Conservation (phyloP, 1,284 basidiomycete species). For the Caloboletus inedulis region DNA sequence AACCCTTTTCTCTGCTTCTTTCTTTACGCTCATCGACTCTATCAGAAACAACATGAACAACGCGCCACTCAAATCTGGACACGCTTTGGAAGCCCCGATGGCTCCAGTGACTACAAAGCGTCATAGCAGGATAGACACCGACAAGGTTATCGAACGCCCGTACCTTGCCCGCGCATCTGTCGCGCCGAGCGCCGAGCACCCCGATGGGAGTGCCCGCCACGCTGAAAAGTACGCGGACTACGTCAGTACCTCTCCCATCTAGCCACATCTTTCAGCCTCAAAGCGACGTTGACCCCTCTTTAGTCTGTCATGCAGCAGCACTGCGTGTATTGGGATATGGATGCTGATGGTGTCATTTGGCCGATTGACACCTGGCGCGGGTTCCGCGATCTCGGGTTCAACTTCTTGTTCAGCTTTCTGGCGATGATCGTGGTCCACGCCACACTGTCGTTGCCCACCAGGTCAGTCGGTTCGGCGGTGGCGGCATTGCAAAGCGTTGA, state of each 20-base stretch:
- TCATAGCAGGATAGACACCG: conserved; percentile 25
- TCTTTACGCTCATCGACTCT: conserved; percentile 19
- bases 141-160: conserved; percentile 25
- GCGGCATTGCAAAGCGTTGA: not conserved
- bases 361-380: conserved; percentile 45
- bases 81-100: conserved; percentile 17
- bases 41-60: conserved; percentile 25
- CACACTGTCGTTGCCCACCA: conserved; percentile 38
- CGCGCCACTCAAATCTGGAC: conserved; percentile 17
- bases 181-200: conserved; percentile 26
- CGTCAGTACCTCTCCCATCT: conserved; percentile 13
- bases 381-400: conserved; percentile 43
- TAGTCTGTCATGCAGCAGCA: conserved; percentile 43
- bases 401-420: conserved; percentile 38
- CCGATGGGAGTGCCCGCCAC: conserved; percentile 20
- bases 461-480: conserved; percentile 22
- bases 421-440: conserved; percentile 40
- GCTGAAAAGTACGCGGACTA: conserved; percentile 19
- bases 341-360: conserved; percentile 44
- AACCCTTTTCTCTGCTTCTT: conserved; percentile 14
- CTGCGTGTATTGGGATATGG: conserved; percentile 42
- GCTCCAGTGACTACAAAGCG: conserved; percentile 26
- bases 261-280: not conserved
- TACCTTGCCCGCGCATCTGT: conserved; percentile 29
- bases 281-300: not conserved